Conservation (phyloP, 1,139 yeast genomes). For the Scheffersomyces lignicola region DNA sequence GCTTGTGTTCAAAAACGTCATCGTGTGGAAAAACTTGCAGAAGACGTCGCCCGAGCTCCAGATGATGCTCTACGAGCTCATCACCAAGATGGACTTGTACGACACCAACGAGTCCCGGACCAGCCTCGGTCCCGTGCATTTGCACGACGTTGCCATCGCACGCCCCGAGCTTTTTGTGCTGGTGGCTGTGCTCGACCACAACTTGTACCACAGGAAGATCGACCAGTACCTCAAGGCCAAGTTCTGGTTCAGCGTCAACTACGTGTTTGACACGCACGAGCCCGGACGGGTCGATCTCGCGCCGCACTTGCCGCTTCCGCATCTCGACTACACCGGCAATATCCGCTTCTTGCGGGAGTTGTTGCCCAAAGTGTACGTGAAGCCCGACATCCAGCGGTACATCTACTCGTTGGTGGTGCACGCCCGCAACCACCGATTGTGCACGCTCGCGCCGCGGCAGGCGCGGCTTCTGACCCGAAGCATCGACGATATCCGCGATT, state of each 20-base stretch:
- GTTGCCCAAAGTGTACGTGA: constrained; percentile 23
- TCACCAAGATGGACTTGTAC: constrained; percentile 33
- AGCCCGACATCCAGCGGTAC: constrained; percentile 40
- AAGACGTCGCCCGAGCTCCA: constrained; percentile 18
- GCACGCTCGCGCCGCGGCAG: constrained; percentile 39
- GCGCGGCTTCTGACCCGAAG: constrained; percentile 36
- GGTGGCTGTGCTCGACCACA: constrained; percentile 23
- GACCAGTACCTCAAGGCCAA: constrained; percentile 36
- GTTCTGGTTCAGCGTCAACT: constrained; percentile 37
- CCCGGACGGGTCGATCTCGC: too few species aligned
- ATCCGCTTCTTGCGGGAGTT: constrained; percentile 11
- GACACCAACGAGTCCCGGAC: constrained; percentile 23
- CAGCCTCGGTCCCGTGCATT: constrained; percentile 9
- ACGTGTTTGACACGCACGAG: constrained; percentile 1
- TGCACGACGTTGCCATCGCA: constrained; percentile 15
- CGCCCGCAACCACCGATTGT: constrained; percentile 40
- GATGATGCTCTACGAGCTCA: constrained; percentile 24
- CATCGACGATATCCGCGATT: constrained; percentile 26
- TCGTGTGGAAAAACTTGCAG: constrained; percentile 29
- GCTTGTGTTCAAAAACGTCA: constrained; percentile 15
- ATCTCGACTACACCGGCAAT: constrained; percentile 7
- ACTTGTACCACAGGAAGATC: constrained; percentile 15
- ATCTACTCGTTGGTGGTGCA: constrained; percentile 40
- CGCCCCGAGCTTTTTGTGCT: constrained; percentile 26
- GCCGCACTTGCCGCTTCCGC: background rate